A percentile compares a stretch with the other conserved stretches of the same genome.
These are phyloP conservation scores for Kodamaea lidongshanica DNA, from an alignment of 805 yeast genomes.

Conservation along the genomic window DNA sequence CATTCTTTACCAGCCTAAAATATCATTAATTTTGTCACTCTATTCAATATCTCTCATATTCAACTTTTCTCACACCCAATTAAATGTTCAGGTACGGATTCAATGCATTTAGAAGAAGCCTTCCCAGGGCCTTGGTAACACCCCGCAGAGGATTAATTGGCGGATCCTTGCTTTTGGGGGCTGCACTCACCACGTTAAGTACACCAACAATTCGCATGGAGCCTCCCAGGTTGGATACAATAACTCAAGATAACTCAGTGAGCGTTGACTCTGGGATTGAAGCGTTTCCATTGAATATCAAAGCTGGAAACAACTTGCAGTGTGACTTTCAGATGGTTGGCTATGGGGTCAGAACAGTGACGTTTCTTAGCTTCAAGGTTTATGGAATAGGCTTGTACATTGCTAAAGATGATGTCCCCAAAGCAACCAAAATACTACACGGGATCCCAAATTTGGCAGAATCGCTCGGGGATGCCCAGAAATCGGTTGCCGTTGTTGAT, in stretches of 20 bases:
- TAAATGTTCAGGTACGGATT: too few species aligned
- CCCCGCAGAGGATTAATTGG: too few species aligned
- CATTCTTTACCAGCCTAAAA: too few species aligned
- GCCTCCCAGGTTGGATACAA: too few species aligned
- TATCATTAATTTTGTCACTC: too few species aligned
- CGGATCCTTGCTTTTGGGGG: too few species aligned
- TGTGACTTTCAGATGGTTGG: constrained; percentile 58
- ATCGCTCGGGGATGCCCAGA: constrained; percentile 42
- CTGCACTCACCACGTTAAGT: too few species aligned
- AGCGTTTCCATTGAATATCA: constrained; percentile 37
- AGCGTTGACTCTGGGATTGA: constrained; percentile 45
- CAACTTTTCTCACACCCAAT: too few species aligned
- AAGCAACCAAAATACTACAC: constrained; percentile 10
- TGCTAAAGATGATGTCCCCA: constrained; percentile 49
- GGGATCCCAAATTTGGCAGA: constrained; percentile 6
- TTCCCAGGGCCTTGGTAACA: too few species aligned
- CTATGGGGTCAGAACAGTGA: constrained; percentile 75
- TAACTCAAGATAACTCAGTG: constrained; percentile 29
- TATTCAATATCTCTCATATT: too few species aligned
- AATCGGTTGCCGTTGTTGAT: constrained; percentile 49
- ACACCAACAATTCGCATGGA: too few species aligned
- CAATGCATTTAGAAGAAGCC: too few species aligned
- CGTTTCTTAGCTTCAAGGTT: constrained; percentile 76
- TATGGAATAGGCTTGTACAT: constrained; percentile 83
- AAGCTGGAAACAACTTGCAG: constrained; percentile 15